Evolutionary conservation across 805 yeast species (phyloP).

Genomic region (Starmera dryadoides): DNA sequence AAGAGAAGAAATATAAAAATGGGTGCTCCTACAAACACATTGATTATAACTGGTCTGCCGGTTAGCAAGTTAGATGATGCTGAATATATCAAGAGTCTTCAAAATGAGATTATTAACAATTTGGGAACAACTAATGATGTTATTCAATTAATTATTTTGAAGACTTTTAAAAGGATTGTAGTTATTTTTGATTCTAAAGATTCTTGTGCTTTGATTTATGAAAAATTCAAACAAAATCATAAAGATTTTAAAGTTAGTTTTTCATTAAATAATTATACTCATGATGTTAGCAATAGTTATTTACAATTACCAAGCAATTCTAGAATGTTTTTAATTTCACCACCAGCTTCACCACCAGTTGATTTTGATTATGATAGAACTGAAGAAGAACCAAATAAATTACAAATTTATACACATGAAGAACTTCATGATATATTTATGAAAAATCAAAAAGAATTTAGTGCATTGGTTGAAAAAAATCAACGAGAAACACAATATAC

Average conservation of each 20-base stretch:
- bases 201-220: conserved; percentile 5
- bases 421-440: conserved; percentile 16
- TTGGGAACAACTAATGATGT: conserved; percentile 11
- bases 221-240: not conserved
- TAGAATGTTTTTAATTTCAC: conserved; percentile 30
- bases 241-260: conserved; percentile 10
- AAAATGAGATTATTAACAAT: conserved; percentile 16
- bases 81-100: conserved; percentile 12
- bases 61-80: conserved; percentile 10
- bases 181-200: conserved; percentile 14
- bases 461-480: conserved; percentile 7
- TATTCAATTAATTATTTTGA: conserved; percentile 22
- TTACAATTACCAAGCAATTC: conserved; percentile 26
- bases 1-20: not conserved
- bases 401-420: conserved; percentile 19
- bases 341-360: conserved; percentile 35
- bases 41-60: conserved; percentile 17
- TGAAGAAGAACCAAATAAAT: conserved; percentile 29
- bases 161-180: conserved; percentile 17
- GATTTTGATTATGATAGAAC: conserved; percentile 29
- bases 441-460: conserved; percentile 12
- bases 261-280: conserved; percentile 11
- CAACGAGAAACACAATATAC: conserved; percentile 7
- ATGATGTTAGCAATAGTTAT: conserved; percentile 11
- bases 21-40: conserved; percentile 19